A percentile compares a stretch with the other conserved stretches of the same genome.
Conservation (phyloP, 2,329 filamentous ascomycete species). For the Claviceps citrina region DNA sequence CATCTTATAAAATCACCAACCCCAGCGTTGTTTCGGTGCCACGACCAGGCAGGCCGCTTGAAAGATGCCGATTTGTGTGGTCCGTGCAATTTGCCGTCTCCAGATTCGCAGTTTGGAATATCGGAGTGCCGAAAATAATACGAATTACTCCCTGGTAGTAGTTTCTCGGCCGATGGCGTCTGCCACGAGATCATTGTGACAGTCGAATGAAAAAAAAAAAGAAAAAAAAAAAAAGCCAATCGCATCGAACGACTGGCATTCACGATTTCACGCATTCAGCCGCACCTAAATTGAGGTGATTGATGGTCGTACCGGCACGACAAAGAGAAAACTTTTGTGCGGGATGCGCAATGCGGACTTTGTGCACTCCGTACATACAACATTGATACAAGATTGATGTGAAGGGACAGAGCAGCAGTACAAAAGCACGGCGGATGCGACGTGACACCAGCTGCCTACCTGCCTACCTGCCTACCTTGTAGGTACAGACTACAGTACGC, state of each 20-base stretch:
- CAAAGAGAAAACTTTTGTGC: neutral
- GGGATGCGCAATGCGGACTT: too few relatives aligned
- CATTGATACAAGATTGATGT: too few relatives aligned
- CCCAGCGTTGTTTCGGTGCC: neutral
- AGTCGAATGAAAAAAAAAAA: too few relatives aligned
- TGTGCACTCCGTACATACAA: too few relatives aligned
- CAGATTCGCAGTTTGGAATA: too few relatives aligned
- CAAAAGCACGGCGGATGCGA: neutral
- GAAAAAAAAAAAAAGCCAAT: neutral
- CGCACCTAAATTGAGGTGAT: neutral
- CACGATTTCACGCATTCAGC: neutral
- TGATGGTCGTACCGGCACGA: too few relatives aligned
- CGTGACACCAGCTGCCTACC: neutral
- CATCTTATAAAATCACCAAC: conserved; percentile 7
- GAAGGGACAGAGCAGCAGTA: neutral
- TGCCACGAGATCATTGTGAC: conserved; percentile 2
- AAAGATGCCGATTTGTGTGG: neutral
- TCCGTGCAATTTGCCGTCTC: neutral
- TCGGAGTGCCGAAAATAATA: neutral
- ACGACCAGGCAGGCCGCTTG: neutral
- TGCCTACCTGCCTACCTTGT: neutral
- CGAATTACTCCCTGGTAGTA: neutral
- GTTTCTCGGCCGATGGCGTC: conserved; percentile 10
- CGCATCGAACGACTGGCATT: too few relatives aligned
- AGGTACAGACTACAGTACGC: too few relatives aligned